Evolutionary conservation across 2,329 filamentous ascomycete species (phyloP).

Genomic region (Fusarium incarnatum): DNA sequence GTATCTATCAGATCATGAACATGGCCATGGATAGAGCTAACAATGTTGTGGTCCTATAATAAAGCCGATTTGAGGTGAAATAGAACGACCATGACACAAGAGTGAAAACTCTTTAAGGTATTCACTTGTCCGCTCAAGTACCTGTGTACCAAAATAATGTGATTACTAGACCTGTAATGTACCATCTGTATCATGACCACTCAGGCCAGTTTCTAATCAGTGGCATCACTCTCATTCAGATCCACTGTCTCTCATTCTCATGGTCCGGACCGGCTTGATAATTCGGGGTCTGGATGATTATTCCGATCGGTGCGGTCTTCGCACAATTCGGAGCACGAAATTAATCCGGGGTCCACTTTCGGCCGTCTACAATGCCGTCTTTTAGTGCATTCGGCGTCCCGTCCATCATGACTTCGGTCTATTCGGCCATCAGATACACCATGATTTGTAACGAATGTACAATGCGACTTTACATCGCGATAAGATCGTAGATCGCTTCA

Average conservation of each 20-base stretch:
- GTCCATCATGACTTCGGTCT: neutral
- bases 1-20: neutral
- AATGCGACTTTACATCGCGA: neutral
- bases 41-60: neutral
- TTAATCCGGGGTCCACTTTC: constrained; percentile 26
- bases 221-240: neutral
- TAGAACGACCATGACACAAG: neutral
- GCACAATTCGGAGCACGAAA: constrained; percentile 21
- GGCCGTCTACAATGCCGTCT: neutral
- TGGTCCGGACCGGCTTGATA: neutral
- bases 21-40: neutral
- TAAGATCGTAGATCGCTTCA: neutral
- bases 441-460: constrained; percentile 1
- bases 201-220: neutral
- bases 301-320: constrained; percentile 18
- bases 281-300: neutral
- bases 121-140: neutral
- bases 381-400: neutral
- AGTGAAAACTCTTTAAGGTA: neutral
- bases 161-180: neutral
- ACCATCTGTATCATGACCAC: neutral
- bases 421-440: neutral
- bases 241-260: neutral
- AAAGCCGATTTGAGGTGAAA: neutral
- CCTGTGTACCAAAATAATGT: neutral